Evolutionary conservation across 1,139 yeast genomes (phyloP).

Genomic region (Debaryomycetaceae sp.): DNA sequence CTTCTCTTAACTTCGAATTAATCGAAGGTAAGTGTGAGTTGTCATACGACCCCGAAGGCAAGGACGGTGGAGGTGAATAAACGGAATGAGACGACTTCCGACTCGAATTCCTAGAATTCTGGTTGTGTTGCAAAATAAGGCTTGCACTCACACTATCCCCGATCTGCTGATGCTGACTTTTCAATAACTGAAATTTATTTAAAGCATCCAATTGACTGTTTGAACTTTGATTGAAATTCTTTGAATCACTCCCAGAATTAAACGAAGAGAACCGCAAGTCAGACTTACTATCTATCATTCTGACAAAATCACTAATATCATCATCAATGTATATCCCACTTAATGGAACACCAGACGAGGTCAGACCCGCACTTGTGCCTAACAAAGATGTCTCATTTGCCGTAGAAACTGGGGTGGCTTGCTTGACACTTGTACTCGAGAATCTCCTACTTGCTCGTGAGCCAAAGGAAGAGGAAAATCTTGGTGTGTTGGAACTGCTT

Average conservation of each 20-base stretch:
- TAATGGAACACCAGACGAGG: conserved; percentile 33
- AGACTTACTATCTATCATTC: conserved; percentile 69
- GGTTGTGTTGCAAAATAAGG: conserved; percentile 27
- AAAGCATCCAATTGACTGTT: conserved; percentile 25
- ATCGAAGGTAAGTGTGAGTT: conserved; percentile 38
- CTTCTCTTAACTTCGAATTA: conserved; percentile 40
- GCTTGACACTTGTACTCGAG: conserved; percentile 35
- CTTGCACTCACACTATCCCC: conserved; percentile 53
- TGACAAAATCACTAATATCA: conserved; percentile 77
- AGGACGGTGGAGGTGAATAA: conserved; percentile 28
- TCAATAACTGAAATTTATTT: conserved; percentile 35
- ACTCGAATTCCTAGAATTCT: conserved; percentile 20
- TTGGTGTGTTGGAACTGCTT: conserved; percentile 31
- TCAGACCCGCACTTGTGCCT: conserved; percentile 39
- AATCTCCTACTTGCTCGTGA: conserved; percentile 47
- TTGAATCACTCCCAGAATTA: conserved; percentile 8
- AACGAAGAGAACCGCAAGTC: conserved; percentile 39
- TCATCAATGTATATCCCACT: conserved; percentile 55
- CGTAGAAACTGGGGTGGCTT: conserved; percentile 22
- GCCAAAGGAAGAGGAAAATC: conserved; percentile 57
- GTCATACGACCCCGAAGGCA: conserved; percentile 38
- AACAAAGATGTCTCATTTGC: conserved; percentile 22
- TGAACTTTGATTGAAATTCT: conserved; percentile 10
- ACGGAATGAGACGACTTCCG: conserved; percentile 36
- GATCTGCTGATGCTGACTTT: conserved; percentile 42